Base-by-base conservation (phyloP, 352 stramenopile species). In the Phytopythium cucurbitacearum region DNA sequence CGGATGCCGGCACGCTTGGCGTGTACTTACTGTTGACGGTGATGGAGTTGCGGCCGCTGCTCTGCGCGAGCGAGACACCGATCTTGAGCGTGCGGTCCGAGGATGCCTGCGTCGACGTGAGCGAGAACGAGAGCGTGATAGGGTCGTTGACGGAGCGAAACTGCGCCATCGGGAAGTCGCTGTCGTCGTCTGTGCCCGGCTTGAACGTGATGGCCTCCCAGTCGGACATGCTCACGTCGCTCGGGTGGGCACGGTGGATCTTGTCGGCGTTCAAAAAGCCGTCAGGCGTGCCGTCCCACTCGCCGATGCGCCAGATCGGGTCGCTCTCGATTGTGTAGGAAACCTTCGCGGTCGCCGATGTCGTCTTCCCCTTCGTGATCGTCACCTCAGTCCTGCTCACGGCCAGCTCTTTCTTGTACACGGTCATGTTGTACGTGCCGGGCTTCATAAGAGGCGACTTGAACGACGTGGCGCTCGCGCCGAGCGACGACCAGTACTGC, bases 331-430 rank as follows among this genome's bases (percentile, higher is more conserved):
- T 32, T 0, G 59, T 53, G 51, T 58, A 72, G 1, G 53, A 67
- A 8, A 85, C 66, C 7, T 51, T 66, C 5, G 62, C 37, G 13
- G 63, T 63, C 33, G 66, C 32, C 1, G 54, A 50, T 8, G 41
- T 62, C 10, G 48, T 48, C 15, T 57, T 51, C 0, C 58, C 59
- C n/a, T 52, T 44, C 0, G 32, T 33, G 16, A 78, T 58, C 4
- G 53, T 68, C 51, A 80, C 64, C 4, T 42, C 10, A 32, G 62
- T 59, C 5, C 63, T 77, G 10, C 62, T 67, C 13, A 81, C 73
- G 4, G 62, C 63, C 11, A 85, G 69, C 28, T 81, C 68, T 52
- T 75, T 81, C 59, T 76, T 81, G 62, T 74, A 81, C 15, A 85
- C 73, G 3, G 67, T 76, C 5, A 76, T 53, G 12, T 71, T 85